Conservation (phyloP, 352 stramenopile species). For the Pythium folliculosum region DNA sequence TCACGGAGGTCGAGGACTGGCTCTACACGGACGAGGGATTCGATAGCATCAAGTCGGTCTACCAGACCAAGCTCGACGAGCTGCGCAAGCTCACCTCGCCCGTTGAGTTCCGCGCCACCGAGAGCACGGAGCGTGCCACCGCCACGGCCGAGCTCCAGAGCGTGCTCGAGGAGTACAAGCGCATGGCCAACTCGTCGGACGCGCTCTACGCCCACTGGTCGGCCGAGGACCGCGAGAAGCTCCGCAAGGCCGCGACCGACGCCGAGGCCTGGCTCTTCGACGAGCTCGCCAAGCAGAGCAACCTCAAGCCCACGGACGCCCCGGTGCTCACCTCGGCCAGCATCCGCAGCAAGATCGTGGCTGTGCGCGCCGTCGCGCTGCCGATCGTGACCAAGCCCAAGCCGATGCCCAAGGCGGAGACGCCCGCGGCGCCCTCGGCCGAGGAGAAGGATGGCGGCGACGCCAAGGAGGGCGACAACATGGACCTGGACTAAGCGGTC, state of each 20-base stretch:
- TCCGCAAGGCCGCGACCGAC: slow-evolving; percentile 89
- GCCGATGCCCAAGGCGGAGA: slow-evolving; percentile 80
- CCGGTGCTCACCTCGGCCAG: slow-evolving; percentile 91
- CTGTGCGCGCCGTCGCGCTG: slow-evolving; percentile 88
- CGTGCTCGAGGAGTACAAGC: slow-evolving; percentile 95
- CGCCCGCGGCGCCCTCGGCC: slow-evolving; percentile 36
- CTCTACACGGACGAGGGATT: slow-evolving; percentile 99
- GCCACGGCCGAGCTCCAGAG: slow-evolving; percentile 91
- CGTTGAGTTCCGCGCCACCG: slow-evolving; percentile 92
- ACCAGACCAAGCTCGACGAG: slow-evolving; percentile 94
- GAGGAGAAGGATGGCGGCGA: slow-evolving; percentile 45
- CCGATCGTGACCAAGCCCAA: slow-evolving; percentile 98
- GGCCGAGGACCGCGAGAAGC: slow-evolving; percentile 93
- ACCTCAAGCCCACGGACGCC: slow-evolving; percentile 80
- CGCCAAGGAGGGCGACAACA: slow-evolving; percentile 70
- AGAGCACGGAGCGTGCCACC: slow-evolving; percentile 88
- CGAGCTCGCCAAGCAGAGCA: slow-evolving; percentile 94
- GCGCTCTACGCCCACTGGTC: slow-evolving; percentile 96
- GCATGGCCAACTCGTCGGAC: slow-evolving; percentile 93
- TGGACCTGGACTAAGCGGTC: slow-evolving; percentile 80
- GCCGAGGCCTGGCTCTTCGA: slow-evolving; percentile 96
- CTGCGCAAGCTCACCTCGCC: slow-evolving; percentile 93
- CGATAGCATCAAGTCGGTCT: slow-evolving; percentile 97
- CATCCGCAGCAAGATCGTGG: slow-evolving; percentile 90
- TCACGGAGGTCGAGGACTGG: slow-evolving; percentile 97